Evolutionary conservation across 352 stramenopile species (phyloP), one percentile per base, ranked within the genome.

Genomic region (Globisporangium mamillatum): DNA sequence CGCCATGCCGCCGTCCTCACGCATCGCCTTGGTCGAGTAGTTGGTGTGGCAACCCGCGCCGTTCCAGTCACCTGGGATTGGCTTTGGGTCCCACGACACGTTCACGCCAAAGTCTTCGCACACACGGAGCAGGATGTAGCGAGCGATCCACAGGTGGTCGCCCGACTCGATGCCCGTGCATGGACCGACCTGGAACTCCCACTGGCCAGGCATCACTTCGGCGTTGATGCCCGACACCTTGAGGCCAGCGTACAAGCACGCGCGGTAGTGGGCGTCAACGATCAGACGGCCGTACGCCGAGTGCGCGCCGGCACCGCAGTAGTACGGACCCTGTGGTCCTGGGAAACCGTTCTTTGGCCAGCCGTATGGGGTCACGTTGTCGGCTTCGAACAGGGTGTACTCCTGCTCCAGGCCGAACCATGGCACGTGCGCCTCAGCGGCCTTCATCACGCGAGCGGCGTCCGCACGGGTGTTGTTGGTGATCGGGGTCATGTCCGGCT

Each of bases 351-450:
- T 88, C 77, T 94, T 90, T 44, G 93, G 93, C 93, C 93, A 98
- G 61, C 93, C 93, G 72, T 97, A 96, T 12, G 91, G 91, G 24
- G 91, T 97, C 64, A 92, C 83, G 41, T 82, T 82, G 75, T 94
- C 86, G 63, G 88, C 82, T 69, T 95, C 88, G 73, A 98, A 98
- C 60, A 98, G 79, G 44, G 93, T 98, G 89, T 98, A 98, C 86
- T 99, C 97, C 85, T 99, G 97, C 86, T 99, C 97, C 73, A 99
- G 92, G 64, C 97, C 97, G 76, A 98, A 99, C 97, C 95, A 99
- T 16, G 91, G 90, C 48, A 68, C 75, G 44, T 93, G 76, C 1
- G 41, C 57, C 60, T 74, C 76, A 20, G 81, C 81, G 12, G 79
- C 80, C 66, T 82, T 69, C 84, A 95, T 94, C 56, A 96, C 86